Conservation (phyloP, 495 filamentous ascomycete species). For the Podospora comata region DNA sequence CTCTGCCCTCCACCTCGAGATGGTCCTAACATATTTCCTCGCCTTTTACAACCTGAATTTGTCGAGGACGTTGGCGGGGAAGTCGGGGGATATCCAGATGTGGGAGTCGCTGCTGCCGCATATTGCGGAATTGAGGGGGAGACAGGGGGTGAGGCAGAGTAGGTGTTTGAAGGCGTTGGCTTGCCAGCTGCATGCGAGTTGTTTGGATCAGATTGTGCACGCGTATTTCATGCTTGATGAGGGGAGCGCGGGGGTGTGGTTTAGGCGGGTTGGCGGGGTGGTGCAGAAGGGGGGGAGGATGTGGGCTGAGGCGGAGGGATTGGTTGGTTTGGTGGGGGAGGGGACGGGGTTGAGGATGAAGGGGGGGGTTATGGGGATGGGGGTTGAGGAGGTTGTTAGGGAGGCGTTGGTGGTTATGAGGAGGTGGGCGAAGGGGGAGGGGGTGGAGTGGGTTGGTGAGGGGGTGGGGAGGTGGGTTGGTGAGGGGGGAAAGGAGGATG, state of each 20-base stretch:
- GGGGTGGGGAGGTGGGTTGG: conserved; percentile 11
- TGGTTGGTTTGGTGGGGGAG: conserved; percentile 25
- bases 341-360: conserved; percentile 20
- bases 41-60: conserved; percentile 34
- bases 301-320: conserved; percentile 29
- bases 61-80: conserved; percentile 25
- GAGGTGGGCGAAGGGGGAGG: conserved; percentile 33
- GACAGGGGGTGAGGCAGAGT: conserved; percentile 17
- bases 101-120: conserved; percentile 37
- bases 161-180: conserved; percentile 32
- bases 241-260: conserved; percentile 13
- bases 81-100: conserved; percentile 19
- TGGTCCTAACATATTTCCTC: conserved; percentile 43
- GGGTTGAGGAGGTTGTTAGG: conserved; percentile 30
- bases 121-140: conserved; percentile 29
- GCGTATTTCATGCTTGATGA: conserved; percentile 29
- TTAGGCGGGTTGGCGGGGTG: conserved; percentile 20
- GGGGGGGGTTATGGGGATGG: conserved; percentile 22
- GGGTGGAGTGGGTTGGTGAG: conserved; percentile 30
- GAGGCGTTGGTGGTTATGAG: conserved; percentile 29
- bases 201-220: conserved; percentile 36
- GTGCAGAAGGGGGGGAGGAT: conserved; percentile 19
- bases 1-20: conserved; percentile 39
- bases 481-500: conserved; percentile 13
- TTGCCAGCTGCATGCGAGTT: conserved; percentile 36